phyloP scores from a whole-genome alignment of 495 filamentous ascomycete genomes.

The Corynascus novoguineensis region DNA sequence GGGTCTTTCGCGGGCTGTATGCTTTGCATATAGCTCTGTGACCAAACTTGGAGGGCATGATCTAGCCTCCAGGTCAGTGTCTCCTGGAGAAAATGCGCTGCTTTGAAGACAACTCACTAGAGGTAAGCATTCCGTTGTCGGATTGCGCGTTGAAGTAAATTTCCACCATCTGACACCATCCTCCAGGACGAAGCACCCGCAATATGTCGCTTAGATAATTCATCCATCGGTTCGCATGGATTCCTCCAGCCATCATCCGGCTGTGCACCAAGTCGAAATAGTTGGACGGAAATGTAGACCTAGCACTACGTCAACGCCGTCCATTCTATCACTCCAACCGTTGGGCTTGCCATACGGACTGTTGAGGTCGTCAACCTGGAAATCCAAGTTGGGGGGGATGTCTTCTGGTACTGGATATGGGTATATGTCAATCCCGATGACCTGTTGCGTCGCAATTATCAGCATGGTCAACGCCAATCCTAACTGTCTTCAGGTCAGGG shows the following conservation, averaged over 20 bases:
- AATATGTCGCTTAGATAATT: conserved; percentile 74
- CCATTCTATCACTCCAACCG: not conserved
- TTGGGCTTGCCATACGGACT: conserved; percentile 42
- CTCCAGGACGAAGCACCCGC: conserved; percentile 51
- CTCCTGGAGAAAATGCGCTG: not conserved
- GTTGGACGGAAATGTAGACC: conserved; percentile 67
- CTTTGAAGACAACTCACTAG: conserved; percentile 35
- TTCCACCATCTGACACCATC: conserved; percentile 91
- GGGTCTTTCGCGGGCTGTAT: conserved; percentile 65
- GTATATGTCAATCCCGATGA: conserved; percentile 74
- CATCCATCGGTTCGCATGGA: conserved; percentile 70
- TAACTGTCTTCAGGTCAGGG: not conserved
- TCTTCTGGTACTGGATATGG: conserved; percentile 68
- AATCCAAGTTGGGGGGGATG: conserved; percentile 61
- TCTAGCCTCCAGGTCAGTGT: conserved; percentile 30
- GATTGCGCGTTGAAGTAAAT: conserved; percentile 85
- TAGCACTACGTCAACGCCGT: conserved; percentile 21
- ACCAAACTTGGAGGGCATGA: conserved; percentile 71
- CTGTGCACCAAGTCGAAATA: conserved; percentile 91
- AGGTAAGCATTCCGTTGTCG: conserved; percentile 75
- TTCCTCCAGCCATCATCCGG: conserved; percentile 69
- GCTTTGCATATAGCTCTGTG: conserved; percentile 59
- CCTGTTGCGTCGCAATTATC: conserved; percentile 42
- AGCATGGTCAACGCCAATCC: not conserved
- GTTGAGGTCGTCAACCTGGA: conserved; percentile 79